These are phyloP conservation scores for Wickerhamomyces hampshirensis DNA, from an alignment of 805 yeast species.

Conservation along the genomic window DNA sequence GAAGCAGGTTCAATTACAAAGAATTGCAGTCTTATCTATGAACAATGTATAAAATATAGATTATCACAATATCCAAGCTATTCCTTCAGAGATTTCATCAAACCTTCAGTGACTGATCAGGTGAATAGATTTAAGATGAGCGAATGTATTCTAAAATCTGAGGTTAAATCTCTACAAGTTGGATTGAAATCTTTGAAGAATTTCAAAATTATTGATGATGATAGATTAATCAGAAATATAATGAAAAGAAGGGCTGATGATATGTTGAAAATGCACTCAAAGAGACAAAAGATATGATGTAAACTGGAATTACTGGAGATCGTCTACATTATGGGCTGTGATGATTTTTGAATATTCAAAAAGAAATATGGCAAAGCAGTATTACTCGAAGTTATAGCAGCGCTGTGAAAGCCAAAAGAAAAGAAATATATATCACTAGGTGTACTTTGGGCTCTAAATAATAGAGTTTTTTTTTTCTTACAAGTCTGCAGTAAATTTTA, in stretches of 20 bases:
- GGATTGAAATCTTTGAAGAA: constrained; percentile 28
- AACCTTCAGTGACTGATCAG: constrained; percentile 11
- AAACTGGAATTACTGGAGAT: too few relatives aligned
- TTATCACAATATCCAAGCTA: constrained; percentile 45
- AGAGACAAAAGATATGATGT: constrained; percentile 22
- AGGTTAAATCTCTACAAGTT: constrained; percentile 43
- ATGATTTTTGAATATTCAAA: too few relatives aligned
- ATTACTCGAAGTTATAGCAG: too few relatives aligned
- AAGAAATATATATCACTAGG: too few relatives aligned
- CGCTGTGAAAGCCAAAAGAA: too few relatives aligned
- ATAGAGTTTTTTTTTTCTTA: too few relatives aligned
- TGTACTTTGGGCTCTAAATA: too few relatives aligned
- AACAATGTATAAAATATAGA: constrained; percentile 24
- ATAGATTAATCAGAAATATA: constrained; percentile 53
- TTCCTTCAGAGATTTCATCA: constrained; percentile 24
- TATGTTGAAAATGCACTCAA: constrained; percentile 22
- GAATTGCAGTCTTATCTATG: constrained; percentile 24
- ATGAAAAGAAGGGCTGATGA: constrained; percentile 41
- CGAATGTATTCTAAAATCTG: constrained; percentile 50
- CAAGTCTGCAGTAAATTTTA: too few relatives aligned
- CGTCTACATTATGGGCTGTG: too few relatives aligned
- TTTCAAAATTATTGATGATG: constrained; percentile 50
- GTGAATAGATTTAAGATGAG: constrained; percentile 40
- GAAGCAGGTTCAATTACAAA: constrained; percentile 47
- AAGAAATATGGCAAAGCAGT: too few relatives aligned